Percentiles rank a stretch among this genome's conserved stretches.
Evolutionary conservation across 768 basidiomycete genomes (phyloP).

Genomic region (Naganishia friedmannii): DNA sequence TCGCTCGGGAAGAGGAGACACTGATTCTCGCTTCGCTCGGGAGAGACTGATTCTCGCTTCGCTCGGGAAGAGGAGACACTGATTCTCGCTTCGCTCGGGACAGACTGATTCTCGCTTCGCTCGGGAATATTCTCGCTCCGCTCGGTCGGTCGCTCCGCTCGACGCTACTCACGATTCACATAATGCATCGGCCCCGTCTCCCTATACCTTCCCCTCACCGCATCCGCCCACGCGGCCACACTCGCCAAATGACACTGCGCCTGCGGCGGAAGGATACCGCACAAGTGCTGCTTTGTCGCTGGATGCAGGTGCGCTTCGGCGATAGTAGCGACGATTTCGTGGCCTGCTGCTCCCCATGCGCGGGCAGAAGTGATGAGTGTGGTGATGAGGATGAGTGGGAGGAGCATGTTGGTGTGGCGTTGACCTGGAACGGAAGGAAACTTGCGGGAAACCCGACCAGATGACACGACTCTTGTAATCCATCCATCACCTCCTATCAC

Average conservation of each 20-base stretch:
- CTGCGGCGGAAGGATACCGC: constrained; percentile 63
- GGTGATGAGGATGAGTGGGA: neutral
- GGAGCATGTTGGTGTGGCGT: neutral
- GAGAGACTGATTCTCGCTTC: neutral
- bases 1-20: too few relatives aligned
- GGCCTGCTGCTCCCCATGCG: constrained; percentile 57
- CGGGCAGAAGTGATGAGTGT: neutral
- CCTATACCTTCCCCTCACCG: constrained; percentile 55
- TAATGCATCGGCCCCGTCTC: constrained; percentile 51
- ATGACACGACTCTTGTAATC: neutral
- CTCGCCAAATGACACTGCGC: constrained; percentile 72
- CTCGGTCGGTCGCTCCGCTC: too few relatives aligned
- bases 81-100: constrained; percentile 1
- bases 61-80: neutral
- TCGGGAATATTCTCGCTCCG: neutral
- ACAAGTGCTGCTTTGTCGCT: constrained; percentile 63
- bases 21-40: neutral
- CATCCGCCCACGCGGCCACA: constrained; percentile 86
- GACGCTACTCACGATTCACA: constrained; percentile 44
- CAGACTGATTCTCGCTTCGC: neutral
- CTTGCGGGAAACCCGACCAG: too few relatives aligned
- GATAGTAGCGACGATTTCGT: constrained; percentile 89
- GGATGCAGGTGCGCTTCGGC: constrained; percentile 88
- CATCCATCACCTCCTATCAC: neutral
- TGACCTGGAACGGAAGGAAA: neutral